These are phyloP conservation scores for Cyberlindnera subsufficiens DNA, from an alignment of 805 yeast species.

Conservation along the genomic window DNA sequence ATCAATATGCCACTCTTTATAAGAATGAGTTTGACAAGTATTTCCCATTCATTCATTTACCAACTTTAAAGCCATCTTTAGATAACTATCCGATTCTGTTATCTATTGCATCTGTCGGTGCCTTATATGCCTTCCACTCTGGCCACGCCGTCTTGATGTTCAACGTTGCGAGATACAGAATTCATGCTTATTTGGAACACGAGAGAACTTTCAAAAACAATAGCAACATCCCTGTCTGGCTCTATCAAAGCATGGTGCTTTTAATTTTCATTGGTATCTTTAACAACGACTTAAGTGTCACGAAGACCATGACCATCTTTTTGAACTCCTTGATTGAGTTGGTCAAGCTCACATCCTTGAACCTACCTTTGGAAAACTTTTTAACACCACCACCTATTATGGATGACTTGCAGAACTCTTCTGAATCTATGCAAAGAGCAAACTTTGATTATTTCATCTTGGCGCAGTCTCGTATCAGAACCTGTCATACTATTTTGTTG, in stretches of 20 bases:
- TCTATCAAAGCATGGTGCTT: slow-evolving; percentile 76
- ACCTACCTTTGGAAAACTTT: slow-evolving; percentile 47
- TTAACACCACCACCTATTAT: slow-evolving; percentile 34
- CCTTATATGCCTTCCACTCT: slow-evolving; percentile 76
- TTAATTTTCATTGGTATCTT: slow-evolving; percentile 82
- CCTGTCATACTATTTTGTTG: slow-evolving; percentile 59
- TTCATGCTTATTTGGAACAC: slow-evolving; percentile 59
- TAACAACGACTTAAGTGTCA: slow-evolving; percentile 59
- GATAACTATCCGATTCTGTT: slow-evolving; percentile 61
- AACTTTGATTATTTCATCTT: slow-evolving; percentile 49
- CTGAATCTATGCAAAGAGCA: slow-evolving; percentile 25
- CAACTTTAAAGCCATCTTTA: slow-evolving; percentile 45
- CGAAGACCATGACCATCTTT: slow-evolving; percentile 73
- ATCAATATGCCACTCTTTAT: slow-evolving; percentile 68
- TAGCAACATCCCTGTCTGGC: slow-evolving; percentile 76
- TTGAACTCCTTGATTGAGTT: slow-evolving; percentile 74
- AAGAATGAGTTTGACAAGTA: slow-evolving; percentile 74
- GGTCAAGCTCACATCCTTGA: slow-evolving; percentile 67
- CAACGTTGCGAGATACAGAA: slow-evolving; percentile 59
- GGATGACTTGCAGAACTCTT: slow-evolving; percentile 25
- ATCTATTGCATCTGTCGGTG: slow-evolving; percentile 86
- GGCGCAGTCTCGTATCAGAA: slow-evolving; percentile 73
- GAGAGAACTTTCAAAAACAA: slow-evolving; percentile 25
- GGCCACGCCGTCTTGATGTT: slow-evolving; percentile 66
- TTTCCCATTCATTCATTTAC: slow-evolving; percentile 79